These are phyloP conservation scores for Yamadazyma oceani DNA, from an alignment of 1,139 yeast genomes.

Conservation along the genomic window DNA sequence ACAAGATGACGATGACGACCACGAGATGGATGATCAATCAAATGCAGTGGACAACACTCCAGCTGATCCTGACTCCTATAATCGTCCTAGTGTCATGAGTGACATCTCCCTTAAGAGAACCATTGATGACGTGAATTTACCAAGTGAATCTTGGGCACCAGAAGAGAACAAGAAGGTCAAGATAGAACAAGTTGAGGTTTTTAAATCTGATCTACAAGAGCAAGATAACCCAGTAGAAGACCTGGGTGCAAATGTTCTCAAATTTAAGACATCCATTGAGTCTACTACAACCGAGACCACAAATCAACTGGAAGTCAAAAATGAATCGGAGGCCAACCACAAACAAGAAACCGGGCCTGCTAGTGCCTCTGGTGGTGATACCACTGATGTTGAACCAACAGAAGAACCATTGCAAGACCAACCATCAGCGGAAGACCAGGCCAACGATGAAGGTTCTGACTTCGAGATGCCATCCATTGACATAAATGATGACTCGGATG, in stretches of 20 bases:
- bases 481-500: conserved; percentile 35
- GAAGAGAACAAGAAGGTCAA: conserved; percentile 6
- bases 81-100: conserved; percentile 1
- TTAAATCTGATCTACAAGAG: conserved; percentile 2
- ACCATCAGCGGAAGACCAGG: not conserved
- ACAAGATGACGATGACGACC: conserved; percentile 9
- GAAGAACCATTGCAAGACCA: conserved; percentile 2
- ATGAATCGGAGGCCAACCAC: no score
- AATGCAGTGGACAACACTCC: conserved; percentile 16
- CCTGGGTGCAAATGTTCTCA: no score
- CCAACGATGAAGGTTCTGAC: conserved; percentile 39
- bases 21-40: conserved; percentile 17
- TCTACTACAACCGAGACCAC: not conserved
- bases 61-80: conserved; percentile 4
- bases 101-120: conserved; percentile 20
- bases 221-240: no score
- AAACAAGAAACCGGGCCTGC: conserved; percentile 1
- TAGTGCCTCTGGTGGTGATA: not conserved
- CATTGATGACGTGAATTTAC: conserved; percentile 6
- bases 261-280: no score
- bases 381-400: conserved; percentile 12
- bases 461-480: conserved; percentile 61
- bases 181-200: conserved; percentile 6
- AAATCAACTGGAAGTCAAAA: no score
- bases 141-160: not conserved